These are phyloP conservation scores for Termitomyces sp. DNA, from an alignment of 1,284 basidiomycete species.

Conservation along the genomic window DNA sequence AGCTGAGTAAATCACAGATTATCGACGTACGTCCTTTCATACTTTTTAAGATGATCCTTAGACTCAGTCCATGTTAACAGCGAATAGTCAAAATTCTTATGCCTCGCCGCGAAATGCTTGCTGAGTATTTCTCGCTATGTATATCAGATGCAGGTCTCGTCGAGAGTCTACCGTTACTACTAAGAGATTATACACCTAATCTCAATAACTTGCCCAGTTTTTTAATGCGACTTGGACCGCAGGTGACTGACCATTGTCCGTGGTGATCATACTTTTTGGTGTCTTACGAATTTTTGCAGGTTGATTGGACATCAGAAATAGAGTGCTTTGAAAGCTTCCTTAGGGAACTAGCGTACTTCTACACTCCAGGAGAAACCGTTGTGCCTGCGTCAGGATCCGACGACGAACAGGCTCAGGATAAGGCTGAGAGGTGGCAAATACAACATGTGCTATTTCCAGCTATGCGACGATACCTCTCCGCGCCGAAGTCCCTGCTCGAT, in stretches of 20 bases:
- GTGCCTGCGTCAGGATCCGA: constrained; percentile 22
- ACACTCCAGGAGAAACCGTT: constrained; percentile 57
- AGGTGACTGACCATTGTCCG: constrained; percentile 42
- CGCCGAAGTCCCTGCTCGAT: constrained; percentile 68
- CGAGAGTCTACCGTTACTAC: constrained; percentile 74
- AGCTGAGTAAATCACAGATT: constrained; percentile 53
- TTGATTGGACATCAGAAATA: constrained; percentile 83
- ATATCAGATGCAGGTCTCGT: constrained; percentile 65
- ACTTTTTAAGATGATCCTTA: neutral
- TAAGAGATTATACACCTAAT: constrained; percentile 83
- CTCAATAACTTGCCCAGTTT: constrained; percentile 83
- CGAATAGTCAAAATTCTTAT: constrained; percentile 55
- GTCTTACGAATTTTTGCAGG: constrained; percentile 38
- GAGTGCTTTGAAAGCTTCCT: constrained; percentile 86
- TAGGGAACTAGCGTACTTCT: constrained; percentile 88
- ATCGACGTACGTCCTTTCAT: constrained; percentile 56
- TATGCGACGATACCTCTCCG: constrained; percentile 66
- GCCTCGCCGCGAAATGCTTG: constrained; percentile 75
- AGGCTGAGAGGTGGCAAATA: constrained; percentile 76
- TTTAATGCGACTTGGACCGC: constrained; percentile 80
- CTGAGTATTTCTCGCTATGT: constrained; percentile 86
- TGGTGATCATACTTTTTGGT: neutral
- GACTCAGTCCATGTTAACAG: constrained; percentile 29
- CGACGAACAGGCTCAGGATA: constrained; percentile 35
- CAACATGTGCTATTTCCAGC: constrained; percentile 86